A percentile compares a stretch with the other conserved stretches of the same genome.
These are phyloP conservation scores for Dichomitus squalens DNA, from an alignment of 1,284 basidiomycete genomes.

Conservation along the genomic window DNA sequence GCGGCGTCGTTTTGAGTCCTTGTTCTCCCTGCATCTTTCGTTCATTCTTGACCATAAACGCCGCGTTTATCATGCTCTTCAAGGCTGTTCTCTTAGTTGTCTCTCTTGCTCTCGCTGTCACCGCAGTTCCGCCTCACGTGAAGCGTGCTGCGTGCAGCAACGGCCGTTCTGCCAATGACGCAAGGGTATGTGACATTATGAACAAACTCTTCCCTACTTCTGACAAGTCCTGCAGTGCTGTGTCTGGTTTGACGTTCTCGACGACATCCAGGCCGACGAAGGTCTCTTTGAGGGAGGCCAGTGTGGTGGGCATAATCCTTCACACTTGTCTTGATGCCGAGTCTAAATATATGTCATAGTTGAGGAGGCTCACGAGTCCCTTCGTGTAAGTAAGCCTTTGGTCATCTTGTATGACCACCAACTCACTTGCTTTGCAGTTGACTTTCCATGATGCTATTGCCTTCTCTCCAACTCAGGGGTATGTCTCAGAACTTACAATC, in stretches of 20 bases:
- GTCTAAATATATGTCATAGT: background rate
- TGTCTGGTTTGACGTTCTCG: constrained; percentile 15
- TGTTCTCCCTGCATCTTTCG: background rate
- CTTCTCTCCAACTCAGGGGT: too few species aligned
- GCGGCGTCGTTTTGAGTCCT: background rate
- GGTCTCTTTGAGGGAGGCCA: constrained; percentile 3
- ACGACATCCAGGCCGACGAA: constrained; percentile 7
- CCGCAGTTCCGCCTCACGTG: constrained; percentile 5
- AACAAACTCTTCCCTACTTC: too few species aligned
- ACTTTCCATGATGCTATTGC: constrained; percentile 22
- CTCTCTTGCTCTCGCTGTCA: background rate
- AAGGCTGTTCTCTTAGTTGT: constrained; percentile 7
- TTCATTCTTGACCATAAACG: background rate
- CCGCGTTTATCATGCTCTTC: constrained; percentile 7
- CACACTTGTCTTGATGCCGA: background rate
- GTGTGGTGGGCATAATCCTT: constrained; percentile 14
- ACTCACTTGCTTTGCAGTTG: constrained; percentile 9
- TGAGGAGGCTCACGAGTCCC: constrained; percentile 29
- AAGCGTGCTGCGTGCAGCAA: constrained; percentile 19
- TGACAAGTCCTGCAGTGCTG: constrained; percentile 10
- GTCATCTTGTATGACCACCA: background rate
- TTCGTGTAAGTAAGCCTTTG: background rate
- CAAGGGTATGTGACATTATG: constrained; percentile 18
- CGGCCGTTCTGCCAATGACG: constrained; percentile 34
- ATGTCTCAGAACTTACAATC: too few species aligned